A percentile compares a stretch with the other conserved stretches of the same genome.
phyloP scores from a whole-genome alignment of 2,329 filamentous ascomycete species.

The Alternaria brassicae region DNA sequence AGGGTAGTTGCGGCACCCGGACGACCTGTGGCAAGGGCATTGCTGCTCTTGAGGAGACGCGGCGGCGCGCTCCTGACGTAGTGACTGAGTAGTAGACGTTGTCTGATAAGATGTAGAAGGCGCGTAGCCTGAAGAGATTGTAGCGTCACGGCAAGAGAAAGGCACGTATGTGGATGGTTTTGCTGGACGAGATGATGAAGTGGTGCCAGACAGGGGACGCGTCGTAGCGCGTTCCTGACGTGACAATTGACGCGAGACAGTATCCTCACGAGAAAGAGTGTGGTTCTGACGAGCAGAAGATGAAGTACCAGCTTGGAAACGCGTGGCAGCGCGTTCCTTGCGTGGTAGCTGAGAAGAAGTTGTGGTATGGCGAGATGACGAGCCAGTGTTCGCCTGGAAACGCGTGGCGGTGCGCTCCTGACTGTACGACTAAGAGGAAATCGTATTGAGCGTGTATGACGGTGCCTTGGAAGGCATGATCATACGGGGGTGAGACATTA shows the following conservation, averaged over 20 bases:
- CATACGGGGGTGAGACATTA: background rate
- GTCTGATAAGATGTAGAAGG: no score
- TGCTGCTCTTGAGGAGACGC: no score
- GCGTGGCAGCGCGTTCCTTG: conserved; percentile 4
- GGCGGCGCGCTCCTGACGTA: no score
- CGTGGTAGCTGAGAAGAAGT: background rate
- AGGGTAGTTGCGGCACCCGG: background rate
- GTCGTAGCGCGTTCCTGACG: conserved; percentile 3
- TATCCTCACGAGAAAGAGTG: background rate
- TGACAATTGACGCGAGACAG: background rate
- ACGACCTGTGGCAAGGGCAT: background rate
- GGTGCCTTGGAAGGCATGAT: background rate
- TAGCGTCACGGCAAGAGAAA: no score
- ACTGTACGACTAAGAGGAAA: background rate
- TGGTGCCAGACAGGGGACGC: background rate
- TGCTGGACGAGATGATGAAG: background rate
- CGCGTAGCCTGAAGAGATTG: no score
- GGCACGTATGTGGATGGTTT: no score
- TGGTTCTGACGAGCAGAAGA: background rate
- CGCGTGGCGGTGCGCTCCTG: conserved; percentile 4
- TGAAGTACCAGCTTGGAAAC: background rate
- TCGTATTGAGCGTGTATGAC: background rate
- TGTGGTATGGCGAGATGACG: background rate
- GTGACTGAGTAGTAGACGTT: no score
- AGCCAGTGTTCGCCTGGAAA: background rate